phyloP scores from a whole-genome alignment of 1,284 basidiomycete genomes.

The Trametes sp. region DNA sequence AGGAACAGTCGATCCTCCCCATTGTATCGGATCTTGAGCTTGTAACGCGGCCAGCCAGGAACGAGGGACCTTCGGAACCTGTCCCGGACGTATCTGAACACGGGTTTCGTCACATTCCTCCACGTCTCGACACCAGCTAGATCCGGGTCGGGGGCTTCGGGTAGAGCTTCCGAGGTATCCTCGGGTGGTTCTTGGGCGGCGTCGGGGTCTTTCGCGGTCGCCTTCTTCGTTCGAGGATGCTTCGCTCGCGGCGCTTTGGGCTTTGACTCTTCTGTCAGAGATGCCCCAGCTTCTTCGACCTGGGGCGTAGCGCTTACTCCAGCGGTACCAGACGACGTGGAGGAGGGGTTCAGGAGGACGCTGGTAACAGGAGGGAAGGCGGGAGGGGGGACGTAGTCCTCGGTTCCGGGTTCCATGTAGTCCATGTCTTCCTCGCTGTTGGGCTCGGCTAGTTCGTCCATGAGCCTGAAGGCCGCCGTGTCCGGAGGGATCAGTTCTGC shows the following conservation, averaged over 20 bases:
- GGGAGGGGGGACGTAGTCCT: not conserved
- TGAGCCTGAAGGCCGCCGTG: conserved; percentile 11
- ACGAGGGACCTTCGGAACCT: conserved; percentile 10
- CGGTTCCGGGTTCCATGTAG: not conserved
- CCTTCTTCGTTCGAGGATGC: too few species aligned
- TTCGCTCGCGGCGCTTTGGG: too few species aligned
- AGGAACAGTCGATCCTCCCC: conserved; percentile 13
- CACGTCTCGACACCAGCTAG: not conserved
- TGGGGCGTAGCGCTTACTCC: too few species aligned
- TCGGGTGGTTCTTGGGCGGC: too few species aligned
- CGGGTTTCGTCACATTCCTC: not conserved
- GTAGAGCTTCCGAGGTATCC: not conserved
- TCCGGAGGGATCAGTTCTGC: not conserved
- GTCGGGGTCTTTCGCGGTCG: too few species aligned
- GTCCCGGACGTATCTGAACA: conserved; percentile 19
- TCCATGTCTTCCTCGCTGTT: not conserved
- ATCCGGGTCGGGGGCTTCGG: not conserved
- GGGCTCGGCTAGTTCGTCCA: conserved; percentile 4
- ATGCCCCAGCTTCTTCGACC: too few species aligned
- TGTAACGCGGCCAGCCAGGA: conserved; percentile 1
- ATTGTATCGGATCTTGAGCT: conserved; percentile 8
- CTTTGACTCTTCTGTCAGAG: too few species aligned
- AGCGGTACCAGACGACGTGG: not conserved
- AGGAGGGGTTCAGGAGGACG: not conserved
- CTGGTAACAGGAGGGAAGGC: not conserved